These are phyloP conservation scores for Oxytropis ochrocephala DNA, from an alignment of 306 rosid genomes.

Conservation along the genomic window DNA sequence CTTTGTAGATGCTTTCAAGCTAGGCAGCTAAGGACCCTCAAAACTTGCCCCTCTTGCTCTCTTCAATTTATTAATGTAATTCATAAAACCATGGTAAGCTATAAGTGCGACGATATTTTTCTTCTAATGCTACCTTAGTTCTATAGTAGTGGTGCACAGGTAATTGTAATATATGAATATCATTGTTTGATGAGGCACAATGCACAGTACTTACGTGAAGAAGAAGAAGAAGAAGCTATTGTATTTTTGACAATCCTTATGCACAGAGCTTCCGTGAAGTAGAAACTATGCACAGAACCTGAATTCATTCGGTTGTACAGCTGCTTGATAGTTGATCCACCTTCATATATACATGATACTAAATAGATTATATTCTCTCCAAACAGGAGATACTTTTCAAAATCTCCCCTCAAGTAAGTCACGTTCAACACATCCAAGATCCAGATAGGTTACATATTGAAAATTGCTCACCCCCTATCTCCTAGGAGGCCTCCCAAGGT, in stretches of 20 bases:
- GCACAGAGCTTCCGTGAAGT: too few relatives aligned
- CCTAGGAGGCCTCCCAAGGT: too few relatives aligned
- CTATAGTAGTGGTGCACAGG: slow-evolving; percentile 3
- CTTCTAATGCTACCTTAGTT: slow-evolving; percentile 10
- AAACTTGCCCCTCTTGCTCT: not conserved
- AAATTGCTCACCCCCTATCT: too few relatives aligned
- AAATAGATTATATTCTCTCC: too few relatives aligned
- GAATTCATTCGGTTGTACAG: not conserved
- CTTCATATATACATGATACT: too few relatives aligned
- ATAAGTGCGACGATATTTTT: not conserved
- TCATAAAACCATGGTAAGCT: slow-evolving; percentile 16
- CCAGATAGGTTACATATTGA: too few relatives aligned
- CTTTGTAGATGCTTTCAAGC: slow-evolving; percentile 92
- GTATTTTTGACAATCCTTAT: not conserved
- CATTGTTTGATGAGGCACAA: not conserved
- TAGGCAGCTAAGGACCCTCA: slow-evolving; percentile 59
- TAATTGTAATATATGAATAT: slow-evolving; percentile 14
- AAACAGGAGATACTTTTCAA: too few relatives aligned
- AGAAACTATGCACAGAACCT: not conserved
- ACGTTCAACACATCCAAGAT: too few relatives aligned
- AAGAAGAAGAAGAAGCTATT: not conserved
- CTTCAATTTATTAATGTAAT: not conserved
- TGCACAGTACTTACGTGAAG: slow-evolving; percentile 1
- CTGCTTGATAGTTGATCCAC: not conserved
- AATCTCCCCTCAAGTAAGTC: too few relatives aligned